phyloP scores from a whole-genome alignment of 2,329 filamentous ascomycete genomes.

The Cladophialophora chaetospira region DNA sequence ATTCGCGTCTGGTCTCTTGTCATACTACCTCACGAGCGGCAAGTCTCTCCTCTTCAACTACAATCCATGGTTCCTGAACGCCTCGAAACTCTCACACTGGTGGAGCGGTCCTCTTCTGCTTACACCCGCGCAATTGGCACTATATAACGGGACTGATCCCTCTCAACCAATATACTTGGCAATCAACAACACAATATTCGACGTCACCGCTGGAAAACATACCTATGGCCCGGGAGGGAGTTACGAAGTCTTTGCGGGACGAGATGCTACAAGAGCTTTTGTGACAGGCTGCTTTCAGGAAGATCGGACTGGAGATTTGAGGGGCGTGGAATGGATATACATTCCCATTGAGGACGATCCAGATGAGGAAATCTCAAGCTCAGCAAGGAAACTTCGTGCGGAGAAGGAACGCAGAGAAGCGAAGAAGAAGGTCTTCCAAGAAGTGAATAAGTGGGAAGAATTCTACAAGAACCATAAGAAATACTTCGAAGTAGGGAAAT shows the following conservation, averaged over 20 bases:
- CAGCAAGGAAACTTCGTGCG: conserved; percentile 54
- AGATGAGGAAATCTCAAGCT: conserved; percentile 42
- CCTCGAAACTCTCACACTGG: conserved; percentile 60
- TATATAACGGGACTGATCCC: conserved; percentile 76
- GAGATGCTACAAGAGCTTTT: conserved; percentile 83
- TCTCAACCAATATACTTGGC: conserved; percentile 82
- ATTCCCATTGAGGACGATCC: conserved; percentile 69
- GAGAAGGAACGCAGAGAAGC: conserved; percentile 68
- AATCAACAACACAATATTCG: conserved; percentile 70
- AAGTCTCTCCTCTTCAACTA: conserved; percentile 71
- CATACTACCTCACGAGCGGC: conserved; percentile 73
- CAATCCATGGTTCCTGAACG: conserved; percentile 63
- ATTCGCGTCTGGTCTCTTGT: conserved; percentile 67
- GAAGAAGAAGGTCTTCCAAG: conserved; percentile 63
- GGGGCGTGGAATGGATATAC: conserved; percentile 86
- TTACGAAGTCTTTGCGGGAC: conserved; percentile 84
- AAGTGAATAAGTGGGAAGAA: conserved; percentile 76
- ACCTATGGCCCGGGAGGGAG: conserved; percentile 79
- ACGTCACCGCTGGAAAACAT: conserved; percentile 58
- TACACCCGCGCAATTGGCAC: conserved; percentile 71
- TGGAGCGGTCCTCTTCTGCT: conserved; percentile 66
- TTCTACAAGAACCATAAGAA: conserved; percentile 80
- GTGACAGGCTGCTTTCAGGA: conserved; percentile 90
- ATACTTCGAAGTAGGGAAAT: conserved; percentile 77
- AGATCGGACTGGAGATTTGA: conserved; percentile 80